Evolutionary conservation across 768 basidiomycete genomes (phyloP).

Genomic region (Suillus subalutaceus): DNA sequence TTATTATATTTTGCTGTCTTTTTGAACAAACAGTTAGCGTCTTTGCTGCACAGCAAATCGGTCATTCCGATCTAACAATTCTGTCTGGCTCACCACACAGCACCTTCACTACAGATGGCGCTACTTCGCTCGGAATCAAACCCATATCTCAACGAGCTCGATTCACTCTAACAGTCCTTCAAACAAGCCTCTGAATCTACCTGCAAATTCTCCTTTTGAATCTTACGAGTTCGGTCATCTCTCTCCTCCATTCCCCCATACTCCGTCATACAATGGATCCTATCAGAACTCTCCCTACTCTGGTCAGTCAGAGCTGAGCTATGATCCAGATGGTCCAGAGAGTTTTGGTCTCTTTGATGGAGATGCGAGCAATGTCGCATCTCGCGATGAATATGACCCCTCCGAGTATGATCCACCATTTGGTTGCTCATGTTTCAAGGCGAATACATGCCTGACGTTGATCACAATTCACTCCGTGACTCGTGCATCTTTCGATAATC

Average conservation of each 20-base stretch:
- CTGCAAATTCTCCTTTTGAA: constrained; percentile 37
- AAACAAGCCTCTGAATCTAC: constrained; percentile 29
- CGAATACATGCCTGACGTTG: constrained; percentile 43
- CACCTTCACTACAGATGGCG: constrained; percentile 20
- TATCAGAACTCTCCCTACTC: constrained; percentile 76
- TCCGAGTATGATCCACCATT: constrained; percentile 68
- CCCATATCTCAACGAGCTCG: constrained; percentile 24
- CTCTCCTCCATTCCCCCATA: constrained; percentile 48
- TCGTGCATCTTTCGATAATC: constrained; percentile 37
- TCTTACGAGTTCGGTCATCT: constrained; percentile 40
- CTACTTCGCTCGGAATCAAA: constrained; percentile 30
- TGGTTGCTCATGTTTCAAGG: constrained; percentile 60
- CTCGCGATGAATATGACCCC: constrained; percentile 66
- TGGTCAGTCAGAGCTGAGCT: constrained; percentile 65
- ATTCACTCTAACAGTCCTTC: constrained; percentile 31
- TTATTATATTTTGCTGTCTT: constrained; percentile 6
- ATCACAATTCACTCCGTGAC: constrained; percentile 41
- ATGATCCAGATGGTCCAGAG: constrained; percentile 50
- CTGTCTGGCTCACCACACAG: not conserved
- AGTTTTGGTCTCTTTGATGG: constrained; percentile 53
- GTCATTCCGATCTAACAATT: not conserved
- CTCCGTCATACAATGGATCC: constrained; percentile 64
- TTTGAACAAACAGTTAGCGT: constrained; percentile 12
- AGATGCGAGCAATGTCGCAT: constrained; percentile 39
- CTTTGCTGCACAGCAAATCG: constrained; percentile 1